A percentile compares a stretch with the other conserved stretches of the same genome.
phyloP scores from a whole-genome alignment of 2,329 filamentous ascomycete species.

The Pestalotiopsis sp. region DNA sequence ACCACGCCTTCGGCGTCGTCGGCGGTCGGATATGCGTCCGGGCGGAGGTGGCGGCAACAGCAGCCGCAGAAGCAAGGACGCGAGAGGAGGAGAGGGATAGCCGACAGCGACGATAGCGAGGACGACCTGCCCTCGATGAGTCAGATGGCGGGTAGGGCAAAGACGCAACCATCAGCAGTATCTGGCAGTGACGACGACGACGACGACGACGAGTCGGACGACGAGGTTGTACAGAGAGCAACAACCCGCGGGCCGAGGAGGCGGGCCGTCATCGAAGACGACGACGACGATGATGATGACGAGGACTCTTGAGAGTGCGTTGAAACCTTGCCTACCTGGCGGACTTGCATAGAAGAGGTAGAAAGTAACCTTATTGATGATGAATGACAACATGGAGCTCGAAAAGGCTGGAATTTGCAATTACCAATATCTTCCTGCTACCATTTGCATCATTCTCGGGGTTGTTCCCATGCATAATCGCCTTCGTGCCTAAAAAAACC shows the following conservation, averaged over 20 bases:
- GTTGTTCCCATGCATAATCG: no score
- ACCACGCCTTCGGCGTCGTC: slow-evolving; percentile 23
- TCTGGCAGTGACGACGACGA: slow-evolving; percentile 12
- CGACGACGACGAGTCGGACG: slow-evolving; percentile 16
- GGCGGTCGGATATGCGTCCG: neutral
- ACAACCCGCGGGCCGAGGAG: slow-evolving; percentile 13
- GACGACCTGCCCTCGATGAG: slow-evolving; percentile 31
- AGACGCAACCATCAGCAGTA: neutral
- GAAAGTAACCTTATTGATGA: neutral
- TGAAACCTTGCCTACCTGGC: neutral
- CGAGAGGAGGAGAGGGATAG: slow-evolving; percentile 12
- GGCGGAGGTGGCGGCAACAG: slow-evolving; percentile 16
- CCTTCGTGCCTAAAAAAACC: no score
- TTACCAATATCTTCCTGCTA: neutral
- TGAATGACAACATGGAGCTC: neutral
- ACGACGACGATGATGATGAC: slow-evolving; percentile 15
- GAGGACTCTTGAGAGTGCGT: neutral
- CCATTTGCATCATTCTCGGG: no score
- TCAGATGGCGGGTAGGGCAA: slow-evolving; percentile 23
- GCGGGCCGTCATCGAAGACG: slow-evolving; percentile 19
- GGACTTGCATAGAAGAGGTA: neutral
- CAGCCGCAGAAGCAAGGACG: slow-evolving; percentile 19
- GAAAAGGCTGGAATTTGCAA: neutral
- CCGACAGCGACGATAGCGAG: slow-evolving; percentile 22
- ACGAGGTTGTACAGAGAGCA: slow-evolving; percentile 11